Evolutionary conservation across 352 stramenopile species (phyloP), one percentile per base, ranked within the genome.

Genomic region (Phytophthora constricta): DNA sequence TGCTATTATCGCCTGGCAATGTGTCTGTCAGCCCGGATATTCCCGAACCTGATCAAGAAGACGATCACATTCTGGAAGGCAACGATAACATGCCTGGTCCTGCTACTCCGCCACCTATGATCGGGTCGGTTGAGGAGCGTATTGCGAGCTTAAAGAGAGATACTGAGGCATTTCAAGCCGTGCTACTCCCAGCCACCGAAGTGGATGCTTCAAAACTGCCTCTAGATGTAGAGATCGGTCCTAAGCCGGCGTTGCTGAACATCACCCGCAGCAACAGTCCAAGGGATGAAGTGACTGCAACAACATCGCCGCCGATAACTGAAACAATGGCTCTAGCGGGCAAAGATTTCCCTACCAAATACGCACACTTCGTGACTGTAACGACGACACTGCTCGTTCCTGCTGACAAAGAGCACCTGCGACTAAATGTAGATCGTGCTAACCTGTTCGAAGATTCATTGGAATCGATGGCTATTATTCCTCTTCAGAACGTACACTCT

Each of bases 391-490:
- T 76, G 5, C 20, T 71, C 8, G 52, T 76, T 25, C 62, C 62
- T 10, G 43, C 60, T 13, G 71, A 76, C 33, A 54, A 23, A 23
- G 63, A 73, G 28, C 58, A 70, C 19, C 54, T 76, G 17, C 56
- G 65, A 14, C 57, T 77, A 14, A 74, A 77, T 20, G 61, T 80
- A 5, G 58, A 74, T 28, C 71, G 71, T 7, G 37, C 31, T 5
- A 70, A 62, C 11, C 33, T 83, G 13, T 76, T 77, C 28, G 53
- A 72, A 26, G 68, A 80, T 47, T 79, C 75, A 5, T 61, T 83
- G 59, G 65, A 77, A 13, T 75, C 63, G 16, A 22, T 87, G 7
- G 63, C 57, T 14, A 62, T 68, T 43, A 61, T 84, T 8, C 63
- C 65, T 5, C 37, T 48, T n/a, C 20, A 56, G 27, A 65, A 76